Evolutionary conservation across 192 early-diverging fungal species (phyloP).

Genomic region (Linderina pennispora): DNA sequence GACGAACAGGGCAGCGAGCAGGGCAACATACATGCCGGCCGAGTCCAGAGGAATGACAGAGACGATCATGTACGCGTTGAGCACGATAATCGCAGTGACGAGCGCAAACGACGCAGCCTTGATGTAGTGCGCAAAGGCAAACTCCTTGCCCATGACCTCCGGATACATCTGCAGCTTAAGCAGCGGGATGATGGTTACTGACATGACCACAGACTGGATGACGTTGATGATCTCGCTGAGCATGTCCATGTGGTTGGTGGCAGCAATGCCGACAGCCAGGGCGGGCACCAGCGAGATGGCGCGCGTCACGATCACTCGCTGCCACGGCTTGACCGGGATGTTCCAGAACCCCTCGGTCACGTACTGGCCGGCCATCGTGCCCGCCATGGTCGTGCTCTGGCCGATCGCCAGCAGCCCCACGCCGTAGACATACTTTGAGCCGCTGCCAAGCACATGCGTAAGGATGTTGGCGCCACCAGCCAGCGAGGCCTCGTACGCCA

Average conservation of each 20-base stretch:
- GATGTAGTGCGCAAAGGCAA: neutral
- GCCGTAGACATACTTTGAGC: slow-evolving; percentile 57
- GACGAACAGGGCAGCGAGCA: neutral
- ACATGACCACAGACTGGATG: slow-evolving; percentile 50
- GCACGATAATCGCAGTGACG: neutral
- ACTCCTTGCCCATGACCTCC: neutral
- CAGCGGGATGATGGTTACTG: slow-evolving; percentile 49
- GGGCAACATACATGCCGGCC: neutral
- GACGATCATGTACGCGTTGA: neutral
- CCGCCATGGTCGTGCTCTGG: slow-evolving; percentile 71
- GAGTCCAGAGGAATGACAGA: neutral
- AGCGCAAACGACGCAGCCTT: neutral
- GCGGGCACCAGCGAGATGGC: slow-evolving; percentile 47
- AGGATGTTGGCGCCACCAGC: slow-evolving; percentile 31
- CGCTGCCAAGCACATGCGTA: slow-evolving; percentile 42
- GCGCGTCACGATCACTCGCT: slow-evolving; percentile 49
- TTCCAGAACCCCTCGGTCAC: slow-evolving; percentile 73
- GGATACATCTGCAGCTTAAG: slow-evolving; percentile 23
- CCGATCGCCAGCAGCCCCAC: slow-evolving; percentile 66
- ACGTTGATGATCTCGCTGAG: slow-evolving; percentile 54
- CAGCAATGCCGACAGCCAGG: slow-evolving; percentile 47
- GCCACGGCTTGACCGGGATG: slow-evolving; percentile 50
- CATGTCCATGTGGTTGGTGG: slow-evolving; percentile 46
- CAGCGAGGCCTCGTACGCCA: neutral
- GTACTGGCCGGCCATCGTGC: slow-evolving; percentile 80